Percentiles rank a stretch among this genome's conserved stretches.
Evolutionary conservation across 371 early-diverging fungal species (phyloP).

Genomic region (Mortierella sp.): DNA sequence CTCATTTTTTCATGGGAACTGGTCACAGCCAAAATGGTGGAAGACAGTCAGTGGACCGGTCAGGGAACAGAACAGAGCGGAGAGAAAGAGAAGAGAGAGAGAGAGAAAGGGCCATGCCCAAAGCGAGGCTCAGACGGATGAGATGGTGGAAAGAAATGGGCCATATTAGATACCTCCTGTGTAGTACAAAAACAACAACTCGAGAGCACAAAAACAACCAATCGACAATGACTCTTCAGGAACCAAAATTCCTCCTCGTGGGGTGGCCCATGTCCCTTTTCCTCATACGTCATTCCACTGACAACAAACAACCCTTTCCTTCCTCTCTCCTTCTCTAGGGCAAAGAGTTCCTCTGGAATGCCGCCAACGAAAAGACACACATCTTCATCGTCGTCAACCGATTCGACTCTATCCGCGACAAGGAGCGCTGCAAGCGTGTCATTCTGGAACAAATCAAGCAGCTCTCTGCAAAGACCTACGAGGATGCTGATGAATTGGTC

Average conservation of each 20-base stretch:
- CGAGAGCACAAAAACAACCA: no score
- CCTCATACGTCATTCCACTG: not conserved
- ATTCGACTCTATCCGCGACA: constrained; percentile 94
- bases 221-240: no score
- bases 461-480: constrained; percentile 93
- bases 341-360: constrained; percentile 93
- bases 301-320: no score
- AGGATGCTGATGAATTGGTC: constrained; percentile 90
- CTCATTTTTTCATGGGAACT: constrained; percentile 45
- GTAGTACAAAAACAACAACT: no score
- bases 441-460: constrained; percentile 94
- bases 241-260: no score
- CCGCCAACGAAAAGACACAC: constrained; percentile 97
- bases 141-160: no score
- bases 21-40: not conserved
- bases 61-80: not conserved
- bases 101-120: not conserved
- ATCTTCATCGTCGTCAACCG: constrained; percentile 98
- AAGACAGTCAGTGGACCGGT: not conserved
- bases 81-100: not conserved
- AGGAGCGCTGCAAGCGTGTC: constrained; percentile 90
- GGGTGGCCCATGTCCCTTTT: not conserved
- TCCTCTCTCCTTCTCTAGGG: constrained; percentile 74
- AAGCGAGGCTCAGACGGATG: no score
- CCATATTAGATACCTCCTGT: no score